Conservation (phyloP, 2,329 filamentous ascomycete species). For the Aureobasidium sp. region DNA sequence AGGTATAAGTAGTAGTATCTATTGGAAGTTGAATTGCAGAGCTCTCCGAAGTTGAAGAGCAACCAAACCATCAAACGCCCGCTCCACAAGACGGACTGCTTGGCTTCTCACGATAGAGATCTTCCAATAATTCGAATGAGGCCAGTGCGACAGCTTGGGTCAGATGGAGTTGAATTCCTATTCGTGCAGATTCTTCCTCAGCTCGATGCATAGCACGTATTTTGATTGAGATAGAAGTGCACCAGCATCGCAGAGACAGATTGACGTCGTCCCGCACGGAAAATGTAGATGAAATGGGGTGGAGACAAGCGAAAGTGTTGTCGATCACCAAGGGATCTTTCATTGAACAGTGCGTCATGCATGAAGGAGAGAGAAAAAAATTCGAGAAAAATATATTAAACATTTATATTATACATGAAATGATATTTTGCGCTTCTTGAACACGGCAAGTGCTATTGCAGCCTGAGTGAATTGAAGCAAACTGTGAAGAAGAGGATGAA, state of each 20-base stretch:
- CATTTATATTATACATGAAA: not conserved
- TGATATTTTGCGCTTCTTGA: not conserved
- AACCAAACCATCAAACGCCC: not conserved
- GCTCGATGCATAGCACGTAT: not conserved
- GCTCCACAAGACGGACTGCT: not conserved
- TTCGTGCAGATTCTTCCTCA: not conserved
- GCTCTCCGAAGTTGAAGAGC: no score
- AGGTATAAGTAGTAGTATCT: no score
- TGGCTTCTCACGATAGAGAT: not conserved
- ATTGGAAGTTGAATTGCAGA: no score
- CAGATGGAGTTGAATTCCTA: not conserved
- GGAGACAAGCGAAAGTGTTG: not conserved
- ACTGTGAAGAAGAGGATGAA: not conserved
- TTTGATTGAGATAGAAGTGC: not conserved
- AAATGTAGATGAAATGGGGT: not conserved
- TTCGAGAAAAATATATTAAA: not conserved
- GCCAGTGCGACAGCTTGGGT: not conserved
- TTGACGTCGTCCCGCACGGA: not conserved
- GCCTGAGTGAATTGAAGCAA: not conserved
- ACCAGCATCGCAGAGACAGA: not conserved
- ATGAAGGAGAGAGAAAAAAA: not conserved
- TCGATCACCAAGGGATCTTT: not conserved
- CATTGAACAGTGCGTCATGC: conserved; percentile 9
- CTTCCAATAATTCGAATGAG: not conserved
- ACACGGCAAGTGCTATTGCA: not conserved